phyloP scores from a whole-genome alignment of 805 yeast genomes.

The Candida boidinii region DNA sequence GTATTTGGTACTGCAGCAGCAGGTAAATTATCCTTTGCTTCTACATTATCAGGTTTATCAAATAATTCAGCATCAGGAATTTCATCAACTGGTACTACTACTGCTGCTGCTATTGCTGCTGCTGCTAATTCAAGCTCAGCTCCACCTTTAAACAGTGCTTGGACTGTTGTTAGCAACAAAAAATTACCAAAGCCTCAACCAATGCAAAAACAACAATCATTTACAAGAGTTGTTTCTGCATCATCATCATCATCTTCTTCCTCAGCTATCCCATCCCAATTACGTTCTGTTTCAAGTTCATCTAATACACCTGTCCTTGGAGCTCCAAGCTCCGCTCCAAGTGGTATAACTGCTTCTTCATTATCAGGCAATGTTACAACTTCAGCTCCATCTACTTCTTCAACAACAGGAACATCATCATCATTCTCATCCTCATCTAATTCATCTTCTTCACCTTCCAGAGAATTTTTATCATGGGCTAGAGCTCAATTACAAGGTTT shows the following conservation, averaged over 20 bases:
- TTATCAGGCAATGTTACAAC: slow-evolving; percentile 18
- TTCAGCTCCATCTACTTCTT: slow-evolving; percentile 28
- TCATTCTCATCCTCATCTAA: slow-evolving; percentile 16
- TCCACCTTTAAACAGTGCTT: slow-evolving; percentile 11
- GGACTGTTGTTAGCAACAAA: slow-evolving; percentile 34
- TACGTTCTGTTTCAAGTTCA: slow-evolving; percentile 30
- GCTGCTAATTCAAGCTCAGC: slow-evolving; percentile 11
- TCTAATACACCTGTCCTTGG: slow-evolving; percentile 4
- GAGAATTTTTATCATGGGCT: slow-evolving; percentile 68
- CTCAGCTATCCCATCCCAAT: slow-evolving; percentile 22
- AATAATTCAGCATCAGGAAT: too few relatives aligned
- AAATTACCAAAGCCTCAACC: slow-evolving; percentile 17
- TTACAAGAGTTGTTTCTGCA: slow-evolving; percentile 2
- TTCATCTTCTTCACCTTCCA: slow-evolving; percentile 33
- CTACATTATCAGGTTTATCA: too few relatives aligned
- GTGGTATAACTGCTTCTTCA: slow-evolving; percentile 1
- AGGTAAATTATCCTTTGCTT: slow-evolving; percentile 10
- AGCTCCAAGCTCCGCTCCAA: background rate
- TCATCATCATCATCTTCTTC: slow-evolving; percentile 11
- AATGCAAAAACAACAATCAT: slow-evolving; percentile 3
- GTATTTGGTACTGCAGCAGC: slow-evolving; percentile 4
- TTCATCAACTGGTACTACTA: slow-evolving; percentile 19
- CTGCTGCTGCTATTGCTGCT: slow-evolving; percentile 14
- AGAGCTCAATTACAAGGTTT: slow-evolving; percentile 56
- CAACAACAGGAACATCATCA: slow-evolving; percentile 16